Evolutionary conservation across 73 alveolate species (phyloP), one percentile per base, ranked within the genome.

Genomic region (Paramecium caudatum): DNA sequence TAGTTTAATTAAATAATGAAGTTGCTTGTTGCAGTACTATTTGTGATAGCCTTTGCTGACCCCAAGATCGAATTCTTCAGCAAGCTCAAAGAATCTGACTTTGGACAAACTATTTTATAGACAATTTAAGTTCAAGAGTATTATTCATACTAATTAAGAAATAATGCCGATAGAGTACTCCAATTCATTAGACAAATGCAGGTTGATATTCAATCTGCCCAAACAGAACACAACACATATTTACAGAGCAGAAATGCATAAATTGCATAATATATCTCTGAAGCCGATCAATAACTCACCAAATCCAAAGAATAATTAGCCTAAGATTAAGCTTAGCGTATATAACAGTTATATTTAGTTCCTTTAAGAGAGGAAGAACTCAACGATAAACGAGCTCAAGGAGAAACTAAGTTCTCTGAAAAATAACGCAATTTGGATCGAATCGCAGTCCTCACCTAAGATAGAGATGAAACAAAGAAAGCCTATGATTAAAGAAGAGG

Each of bases 341-440:
- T 23, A 25, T 17, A 27, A 19, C 0, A 4, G 23, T 27, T 55
- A 4, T 27, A 17, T 21, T 27, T 55, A 37, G 43, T 74, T 23
- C 88, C 88, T 74, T 74, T 74, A 68, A 74, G 15, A 43, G 39
- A 74, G 46, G 88, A 74, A 27, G 62, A 74, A 74, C 65, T 74
- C 1, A 43, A 30, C 21, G 68, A 74, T 45, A 74, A 74, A 16
- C n/a, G 39, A 17, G 39, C 43, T 12, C 12, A 74, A 74, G 62
- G 45, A 2, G 88, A 36, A 37, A 4, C 43, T 7, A 74, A 74
- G 17, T 19, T 43, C 21, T 15, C 43, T 45, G 88, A 74, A 43
- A 74, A 74, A 74, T 41, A 74, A 74, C 19, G 88, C 2, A 74
- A 74, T 41, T 45, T 74, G 21, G 88, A 74, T 74, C 43, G 65